Evolutionary conservation across 2,329 filamentous ascomycete species (phyloP).

Genomic region (Mycosphaerella sp.): DNA sequence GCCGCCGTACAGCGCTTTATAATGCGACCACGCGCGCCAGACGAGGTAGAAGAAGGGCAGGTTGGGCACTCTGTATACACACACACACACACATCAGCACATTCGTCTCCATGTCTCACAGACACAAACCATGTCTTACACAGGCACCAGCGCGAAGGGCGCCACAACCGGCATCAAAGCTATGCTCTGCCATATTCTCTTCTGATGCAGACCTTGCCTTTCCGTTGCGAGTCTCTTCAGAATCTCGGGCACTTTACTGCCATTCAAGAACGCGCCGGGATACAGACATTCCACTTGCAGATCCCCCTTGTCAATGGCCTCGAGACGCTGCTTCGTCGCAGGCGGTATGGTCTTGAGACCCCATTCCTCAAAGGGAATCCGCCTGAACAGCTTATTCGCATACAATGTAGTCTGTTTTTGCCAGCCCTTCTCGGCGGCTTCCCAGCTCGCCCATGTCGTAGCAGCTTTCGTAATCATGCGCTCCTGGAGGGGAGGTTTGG

Average conservation of each 20-base stretch:
- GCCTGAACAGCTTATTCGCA: conserved; percentile 76
- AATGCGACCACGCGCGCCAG: conserved; percentile 89
- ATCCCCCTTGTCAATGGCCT: conserved; percentile 56
- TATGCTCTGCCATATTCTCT: conserved; percentile 72
- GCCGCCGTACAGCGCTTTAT: conserved; percentile 76
- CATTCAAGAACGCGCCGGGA: conserved; percentile 62
- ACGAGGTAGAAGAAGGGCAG: conserved; percentile 94
- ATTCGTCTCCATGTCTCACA: background rate
- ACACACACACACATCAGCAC: conserved; percentile 11
- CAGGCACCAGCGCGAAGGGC: conserved; percentile 74
- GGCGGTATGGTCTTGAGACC: conserved; percentile 90
- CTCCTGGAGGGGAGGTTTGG: conserved; percentile 58
- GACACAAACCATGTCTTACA: conserved; percentile 52
- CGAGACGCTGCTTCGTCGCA: conserved; percentile 59
- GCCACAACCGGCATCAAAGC: conserved; percentile 74
- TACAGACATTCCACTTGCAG: conserved; percentile 54
- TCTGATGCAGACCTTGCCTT: conserved; percentile 68
- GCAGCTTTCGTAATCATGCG: conserved; percentile 64
- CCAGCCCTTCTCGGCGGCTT: conserved; percentile 66
- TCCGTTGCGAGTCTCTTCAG: conserved; percentile 69
- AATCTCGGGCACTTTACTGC: conserved; percentile 55
- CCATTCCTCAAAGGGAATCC: conserved; percentile 97
- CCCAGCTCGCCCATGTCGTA: conserved; percentile 78
- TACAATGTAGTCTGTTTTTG: conserved; percentile 79
- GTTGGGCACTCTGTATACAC: conserved; percentile 66